Percentiles rank a stretch among this genome's conserved stretches.
phyloP scores from a whole-genome alignment of 257 asterid genomes.

The Cruciata laevipes region DNA sequence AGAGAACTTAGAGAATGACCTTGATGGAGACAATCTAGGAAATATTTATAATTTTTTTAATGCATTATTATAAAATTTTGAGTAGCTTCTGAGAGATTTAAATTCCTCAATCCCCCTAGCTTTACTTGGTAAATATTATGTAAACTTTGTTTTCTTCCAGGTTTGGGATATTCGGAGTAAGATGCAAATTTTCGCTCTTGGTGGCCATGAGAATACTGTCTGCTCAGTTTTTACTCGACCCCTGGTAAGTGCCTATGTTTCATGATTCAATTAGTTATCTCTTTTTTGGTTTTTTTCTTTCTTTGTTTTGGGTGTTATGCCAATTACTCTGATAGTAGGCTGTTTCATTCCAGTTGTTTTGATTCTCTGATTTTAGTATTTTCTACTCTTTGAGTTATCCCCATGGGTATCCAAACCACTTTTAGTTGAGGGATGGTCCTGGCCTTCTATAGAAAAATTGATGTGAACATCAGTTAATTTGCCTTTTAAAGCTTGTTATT shows the following conservation, averaged over 20 bases:
- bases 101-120: background rate
- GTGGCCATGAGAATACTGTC: slow-evolving; percentile 94
- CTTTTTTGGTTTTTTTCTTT: background rate
- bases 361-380: no score
- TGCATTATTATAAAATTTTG: background rate
- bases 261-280: background rate
- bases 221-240: slow-evolving; percentile 94
- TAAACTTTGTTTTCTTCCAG: slow-evolving; percentile 11
- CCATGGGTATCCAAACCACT: background rate
- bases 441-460: no score
- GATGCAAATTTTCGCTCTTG: slow-evolving; percentile 78
- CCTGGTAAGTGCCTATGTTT: slow-evolving; percentile 38
- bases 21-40: slow-evolving; percentile 1
- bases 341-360: background rate
- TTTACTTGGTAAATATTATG: background rate
- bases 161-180: slow-evolving; percentile 99
- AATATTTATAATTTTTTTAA: background rate
- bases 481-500: background rate
- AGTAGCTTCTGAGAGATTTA: no score
- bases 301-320: background rate
- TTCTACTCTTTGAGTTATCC: background rate
- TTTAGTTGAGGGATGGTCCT: background rate
- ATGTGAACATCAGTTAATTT: background rate
- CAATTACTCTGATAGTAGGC: background rate
- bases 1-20: background rate